These are phyloP conservation scores for Zelonia costaricensis DNA, from an alignment of 208 protist species.

Conservation along the genomic window DNA sequence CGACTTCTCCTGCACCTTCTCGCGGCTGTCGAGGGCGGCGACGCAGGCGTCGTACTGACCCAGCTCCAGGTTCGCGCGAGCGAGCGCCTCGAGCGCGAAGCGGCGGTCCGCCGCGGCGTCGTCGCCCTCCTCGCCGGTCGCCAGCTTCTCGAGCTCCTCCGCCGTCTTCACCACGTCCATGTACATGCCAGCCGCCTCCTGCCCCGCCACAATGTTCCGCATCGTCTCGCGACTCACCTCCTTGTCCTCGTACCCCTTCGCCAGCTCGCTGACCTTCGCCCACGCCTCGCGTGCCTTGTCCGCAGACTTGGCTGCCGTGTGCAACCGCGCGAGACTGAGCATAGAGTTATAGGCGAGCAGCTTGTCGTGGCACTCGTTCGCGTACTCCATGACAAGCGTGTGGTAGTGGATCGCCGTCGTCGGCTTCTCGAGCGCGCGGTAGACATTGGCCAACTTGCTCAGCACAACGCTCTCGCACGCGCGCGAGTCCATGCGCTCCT, in stretches of 20 bases:
- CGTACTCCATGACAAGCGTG: slow-evolving; percentile 72
- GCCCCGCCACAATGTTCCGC: slow-evolving; percentile 77
- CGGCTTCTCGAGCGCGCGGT: slow-evolving; percentile 68
- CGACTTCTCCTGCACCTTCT: slow-evolving; percentile 84
- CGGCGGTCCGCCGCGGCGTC: slow-evolving; percentile 68
- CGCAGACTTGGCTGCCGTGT: slow-evolving; percentile 49
- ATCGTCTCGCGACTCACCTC: slow-evolving; percentile 86
- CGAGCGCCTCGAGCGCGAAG: slow-evolving; percentile 81
- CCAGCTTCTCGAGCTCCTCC: slow-evolving; percentile 66
- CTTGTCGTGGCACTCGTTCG: slow-evolving; percentile 59
- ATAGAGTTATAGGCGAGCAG: slow-evolving; percentile 80
- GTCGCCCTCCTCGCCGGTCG: slow-evolving; percentile 61
- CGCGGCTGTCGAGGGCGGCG: slow-evolving; percentile 66
- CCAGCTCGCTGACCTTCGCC: slow-evolving; percentile 78
- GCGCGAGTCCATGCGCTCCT: slow-evolving; percentile 53
- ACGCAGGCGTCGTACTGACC: slow-evolving; percentile 82
- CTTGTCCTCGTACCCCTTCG: slow-evolving; percentile 81
- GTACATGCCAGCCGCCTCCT: slow-evolving; percentile 70
- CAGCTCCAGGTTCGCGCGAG: slow-evolving; percentile 80
- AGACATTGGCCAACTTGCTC: slow-evolving; percentile 77
- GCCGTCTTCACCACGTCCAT: slow-evolving; percentile 68
- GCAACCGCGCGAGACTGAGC: slow-evolving; percentile 76
- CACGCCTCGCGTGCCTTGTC: slow-evolving; percentile 66
- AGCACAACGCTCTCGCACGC: slow-evolving; percentile 66
- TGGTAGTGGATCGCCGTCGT: slow-evolving; percentile 79